phyloP scores from a whole-genome alignment of 208 protist genomes.

The Acanthamoeba castellanii region DNA sequence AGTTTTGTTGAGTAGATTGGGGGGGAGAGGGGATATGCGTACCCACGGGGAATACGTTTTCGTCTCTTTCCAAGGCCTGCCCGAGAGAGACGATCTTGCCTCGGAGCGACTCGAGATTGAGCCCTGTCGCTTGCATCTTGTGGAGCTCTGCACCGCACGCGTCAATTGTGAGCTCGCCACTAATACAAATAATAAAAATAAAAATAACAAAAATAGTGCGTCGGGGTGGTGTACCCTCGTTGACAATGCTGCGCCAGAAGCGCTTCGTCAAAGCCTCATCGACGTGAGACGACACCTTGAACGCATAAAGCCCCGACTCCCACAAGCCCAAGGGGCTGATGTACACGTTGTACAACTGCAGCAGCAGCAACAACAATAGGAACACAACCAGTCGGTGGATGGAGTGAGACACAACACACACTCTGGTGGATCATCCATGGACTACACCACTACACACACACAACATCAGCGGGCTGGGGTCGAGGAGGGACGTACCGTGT shows the following conservation, averaged over 20 bases:
- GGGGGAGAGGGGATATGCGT: neutral
- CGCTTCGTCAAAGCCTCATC: conserved; percentile 51
- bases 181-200: neutral
- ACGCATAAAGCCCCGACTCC: neutral
- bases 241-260: conserved; percentile 61
- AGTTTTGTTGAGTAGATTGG: no score
- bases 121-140: conserved; percentile 17
- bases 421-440: neutral
- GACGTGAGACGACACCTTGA: conserved; percentile 26
- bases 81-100: conserved; percentile 36
- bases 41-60: conserved; percentile 52
- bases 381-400: neutral
- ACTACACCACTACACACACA: neutral
- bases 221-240: neutral
- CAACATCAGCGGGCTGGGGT: neutral
- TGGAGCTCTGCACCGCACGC: conserved; percentile 25
- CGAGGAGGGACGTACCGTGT: neutral
- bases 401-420: no score
- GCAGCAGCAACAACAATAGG: neutral
- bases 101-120: conserved; percentile 26
- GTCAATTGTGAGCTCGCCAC: neutral
- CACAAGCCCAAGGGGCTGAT: neutral
- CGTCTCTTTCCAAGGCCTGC: neutral
- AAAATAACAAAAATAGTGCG: neutral
- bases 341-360: conserved; percentile 57